Conservation (phyloP, 2,329 filamentous ascomycete species). For the Clonostachys byssicola region DNA sequence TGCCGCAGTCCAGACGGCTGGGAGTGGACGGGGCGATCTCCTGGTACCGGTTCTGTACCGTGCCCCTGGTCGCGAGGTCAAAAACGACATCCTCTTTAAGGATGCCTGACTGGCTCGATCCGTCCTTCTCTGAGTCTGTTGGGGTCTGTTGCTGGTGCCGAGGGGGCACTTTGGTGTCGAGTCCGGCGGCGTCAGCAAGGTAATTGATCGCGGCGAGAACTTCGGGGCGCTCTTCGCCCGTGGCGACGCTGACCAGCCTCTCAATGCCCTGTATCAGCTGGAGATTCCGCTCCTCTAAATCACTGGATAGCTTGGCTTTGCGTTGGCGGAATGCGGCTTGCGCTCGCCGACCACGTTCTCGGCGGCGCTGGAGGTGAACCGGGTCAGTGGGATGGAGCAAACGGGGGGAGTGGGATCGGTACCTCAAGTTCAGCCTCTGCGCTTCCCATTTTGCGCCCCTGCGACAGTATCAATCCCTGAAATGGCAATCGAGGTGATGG, state of each 20-base stretch:
- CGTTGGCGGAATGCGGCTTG: conserved; percentile 23
- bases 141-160: neutral
- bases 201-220: conserved; percentile 4
- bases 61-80: no score
- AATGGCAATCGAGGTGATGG: no score
- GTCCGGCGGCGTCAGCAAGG: conserved; percentile 3
- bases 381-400: no score
- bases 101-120: no score
- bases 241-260: neutral
- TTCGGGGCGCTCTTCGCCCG: conserved; percentile 3
- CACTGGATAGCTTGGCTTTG: conserved; percentile 10
- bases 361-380: conserved; percentile 11
- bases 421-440: no score
- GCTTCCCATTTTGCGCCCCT: no score
- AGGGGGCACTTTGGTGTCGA: neutral
- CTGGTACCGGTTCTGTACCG: no score
- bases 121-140: no score
- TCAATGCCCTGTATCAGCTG: conserved; percentile 3
- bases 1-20: conserved; percentile 1
- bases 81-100: no score
- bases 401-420: no score
- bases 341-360: conserved; percentile 19
- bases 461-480: no score
- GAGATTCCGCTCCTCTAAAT: conserved; percentile 11
- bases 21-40: neutral